Percentiles rank a stretch among this genome's conserved stretches.
phyloP scores from a whole-genome alignment of 2,329 filamentous ascomycete genomes.

The Fusarium newnesense region DNA sequence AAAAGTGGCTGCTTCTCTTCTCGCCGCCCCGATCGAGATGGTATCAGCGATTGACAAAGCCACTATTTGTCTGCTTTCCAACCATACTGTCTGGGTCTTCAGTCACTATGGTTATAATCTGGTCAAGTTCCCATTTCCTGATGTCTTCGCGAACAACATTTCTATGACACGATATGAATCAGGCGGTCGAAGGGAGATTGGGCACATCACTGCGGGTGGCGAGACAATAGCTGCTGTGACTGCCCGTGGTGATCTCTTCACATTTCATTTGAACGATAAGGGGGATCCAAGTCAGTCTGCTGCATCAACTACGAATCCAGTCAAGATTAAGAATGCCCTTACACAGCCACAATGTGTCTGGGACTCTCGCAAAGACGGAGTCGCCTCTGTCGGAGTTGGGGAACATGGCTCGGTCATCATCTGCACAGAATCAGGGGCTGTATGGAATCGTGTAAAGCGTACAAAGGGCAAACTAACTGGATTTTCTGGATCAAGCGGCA shows the following conservation, averaged over 20 bases:
- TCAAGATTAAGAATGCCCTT: slow-evolving; percentile 86
- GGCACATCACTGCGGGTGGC: slow-evolving; percentile 82
- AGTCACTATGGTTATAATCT: slow-evolving; percentile 97
- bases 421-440: slow-evolving; percentile 89
- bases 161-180: slow-evolving; percentile 70
- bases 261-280: slow-evolving; percentile 78
- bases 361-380: slow-evolving; percentile 88
- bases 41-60: slow-evolving; percentile 92
- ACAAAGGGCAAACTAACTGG: slow-evolving; percentile 79
- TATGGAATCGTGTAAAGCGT: slow-evolving; percentile 89
- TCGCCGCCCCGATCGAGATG: slow-evolving; percentile 74
- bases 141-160: slow-evolving; percentile 76
- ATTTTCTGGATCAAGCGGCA: slow-evolving; percentile 58
- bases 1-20: slow-evolving; percentile 85
- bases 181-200: slow-evolving; percentile 75
- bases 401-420: slow-evolving; percentile 96
- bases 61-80: slow-evolving; percentile 85
- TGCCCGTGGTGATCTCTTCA: slow-evolving; percentile 86
- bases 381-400: slow-evolving; percentile 85
- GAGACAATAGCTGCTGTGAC: slow-evolving; percentile 93
- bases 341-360: slow-evolving; percentile 85
- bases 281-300: slow-evolving; percentile 67
- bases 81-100: slow-evolving; percentile 91
- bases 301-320: slow-evolving; percentile 89
- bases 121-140: slow-evolving; percentile 79